phyloP scores from a whole-genome alignment of 192 early-diverging fungal genomes.

The Neocallimastix lanati region DNA sequence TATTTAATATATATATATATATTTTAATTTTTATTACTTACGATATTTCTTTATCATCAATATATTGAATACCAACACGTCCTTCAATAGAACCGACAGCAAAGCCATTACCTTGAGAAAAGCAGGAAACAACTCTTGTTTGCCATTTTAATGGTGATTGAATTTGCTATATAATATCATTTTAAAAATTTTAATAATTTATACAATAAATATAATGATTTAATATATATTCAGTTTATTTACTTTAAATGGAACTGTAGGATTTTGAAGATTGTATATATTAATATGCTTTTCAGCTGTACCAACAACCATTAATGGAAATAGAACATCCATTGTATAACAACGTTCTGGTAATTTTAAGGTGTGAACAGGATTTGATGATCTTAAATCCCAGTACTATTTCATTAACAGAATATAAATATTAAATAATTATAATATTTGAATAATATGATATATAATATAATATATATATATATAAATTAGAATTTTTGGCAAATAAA shows the following conservation, averaged over 20 bases:
- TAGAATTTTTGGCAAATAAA: too few species aligned
- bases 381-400: slow-evolving; percentile 85
- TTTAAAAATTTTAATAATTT: too few species aligned
- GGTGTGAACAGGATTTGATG: slow-evolving; percentile 50
- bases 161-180: slow-evolving; percentile 9
- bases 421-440: too few species aligned
- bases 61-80: slow-evolving; percentile 77
- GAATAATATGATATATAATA: too few species aligned
- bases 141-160: slow-evolving; percentile 65
- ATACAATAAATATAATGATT: too few species aligned
- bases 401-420: too few species aligned
- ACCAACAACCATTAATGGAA: slow-evolving; percentile 72
- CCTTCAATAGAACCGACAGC: slow-evolving; percentile 90
- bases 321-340: slow-evolving; percentile 72
- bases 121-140: slow-evolving; percentile 66
- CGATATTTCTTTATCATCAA: slow-evolving; percentile 53
- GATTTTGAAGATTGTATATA: slow-evolving; percentile 66
- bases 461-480: slow-evolving; percentile 1
- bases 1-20: background rate
- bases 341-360: slow-evolving; percentile 67
- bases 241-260: slow-evolving; percentile 53
- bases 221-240: too few species aligned
- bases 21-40: background rate
- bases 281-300: slow-evolving; percentile 73
- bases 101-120: slow-evolving; percentile 58